Percentiles rank a stretch among this genome's conserved stretches.
Conservation (phyloP, 345 rosid genomes). For the Diplotaxis tenuifolia region DNA sequence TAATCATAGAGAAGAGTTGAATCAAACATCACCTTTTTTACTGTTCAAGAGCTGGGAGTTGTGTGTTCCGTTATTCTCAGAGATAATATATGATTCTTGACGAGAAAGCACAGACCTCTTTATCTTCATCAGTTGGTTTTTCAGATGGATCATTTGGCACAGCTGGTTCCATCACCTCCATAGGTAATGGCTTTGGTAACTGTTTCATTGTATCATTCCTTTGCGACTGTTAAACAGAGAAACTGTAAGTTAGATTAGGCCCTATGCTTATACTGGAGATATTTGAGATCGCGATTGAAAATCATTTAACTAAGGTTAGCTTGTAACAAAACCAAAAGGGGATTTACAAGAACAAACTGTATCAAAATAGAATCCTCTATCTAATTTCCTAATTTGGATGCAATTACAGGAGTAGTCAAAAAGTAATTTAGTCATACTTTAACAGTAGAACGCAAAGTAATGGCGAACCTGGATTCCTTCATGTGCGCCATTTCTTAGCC, state of each 20-base stretch:
- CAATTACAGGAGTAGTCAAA: background rate
- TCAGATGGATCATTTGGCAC: constrained; percentile 45
- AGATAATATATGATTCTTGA: background rate
- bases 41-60: background rate
- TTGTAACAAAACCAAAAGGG: background rate
- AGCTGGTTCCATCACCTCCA: constrained; percentile 39
- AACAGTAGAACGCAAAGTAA: background rate
- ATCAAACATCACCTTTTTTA: constrained; percentile 2
- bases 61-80: background rate
- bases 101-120: constrained; percentile 45
- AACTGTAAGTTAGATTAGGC: constrained; percentile 24
- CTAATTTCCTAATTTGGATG: background rate
- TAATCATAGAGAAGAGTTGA: constrained; percentile 14
- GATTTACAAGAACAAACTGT: background rate
- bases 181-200: constrained; percentile 78
- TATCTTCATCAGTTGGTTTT: constrained; percentile 41
- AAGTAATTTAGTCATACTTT: background rate
- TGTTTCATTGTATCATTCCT: constrained; percentile 49
- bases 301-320: background rate
- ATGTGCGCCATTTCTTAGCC: constrained; percentile 79
- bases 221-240: constrained; percentile 49
- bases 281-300: background rate
- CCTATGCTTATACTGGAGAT: background rate
- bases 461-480: constrained; percentile 68
- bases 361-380: constrained; percentile 5